Evolutionary conservation across 2,329 filamentous ascomycete genomes (phyloP).

Genomic region (Purpureocillium takamizusanense): DNA sequence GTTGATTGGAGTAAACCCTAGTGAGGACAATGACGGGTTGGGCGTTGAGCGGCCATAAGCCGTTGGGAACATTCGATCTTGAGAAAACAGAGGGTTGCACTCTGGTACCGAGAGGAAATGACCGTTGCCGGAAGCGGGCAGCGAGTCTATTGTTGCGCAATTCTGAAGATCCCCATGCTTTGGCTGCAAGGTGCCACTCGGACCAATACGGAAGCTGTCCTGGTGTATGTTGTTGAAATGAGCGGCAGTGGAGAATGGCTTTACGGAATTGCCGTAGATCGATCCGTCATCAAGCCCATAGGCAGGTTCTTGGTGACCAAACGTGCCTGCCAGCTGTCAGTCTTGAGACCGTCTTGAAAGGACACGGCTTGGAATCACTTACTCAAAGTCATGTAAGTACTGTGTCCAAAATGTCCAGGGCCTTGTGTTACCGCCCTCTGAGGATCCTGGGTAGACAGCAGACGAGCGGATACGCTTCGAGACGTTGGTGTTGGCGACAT

Average conservation of each 20-base stretch:
- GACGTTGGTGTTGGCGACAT: constrained; percentile 23
- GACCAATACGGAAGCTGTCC: constrained; percentile 17
- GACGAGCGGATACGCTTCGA: constrained; percentile 16
- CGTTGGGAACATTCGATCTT: constrained; percentile 19
- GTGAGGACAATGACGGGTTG: constrained; percentile 12
- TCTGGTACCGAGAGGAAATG: constrained; percentile 19
- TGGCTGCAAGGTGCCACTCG: constrained; percentile 13
- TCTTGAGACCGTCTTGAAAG: constrained; percentile 11
- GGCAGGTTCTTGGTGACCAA: constrained; percentile 16
- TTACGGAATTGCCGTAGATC: constrained; percentile 19
- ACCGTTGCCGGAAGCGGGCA: constrained; percentile 10
- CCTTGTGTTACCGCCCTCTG: constrained; percentile 10
- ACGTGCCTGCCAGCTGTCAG: constrained; percentile 12
- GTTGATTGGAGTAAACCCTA: constrained; percentile 21
- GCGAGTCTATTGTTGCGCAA: constrained; percentile 9
- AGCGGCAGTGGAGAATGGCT: constrained; percentile 14
- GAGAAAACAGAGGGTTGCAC: constrained; percentile 22
- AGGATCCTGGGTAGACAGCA: constrained; percentile 14
- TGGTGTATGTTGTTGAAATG: constrained; percentile 15
- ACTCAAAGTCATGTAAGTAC: constrained; percentile 6
- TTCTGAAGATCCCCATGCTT: constrained; percentile 18
- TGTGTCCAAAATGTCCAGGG: constrained; percentile 6
- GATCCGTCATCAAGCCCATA: constrained; percentile 20
- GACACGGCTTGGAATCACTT: not conserved
- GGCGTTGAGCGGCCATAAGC: constrained; percentile 14